These are phyloP conservation scores for Chrysanthemum makinoi DNA, from an alignment of 129 eudicot genomes.

Conservation along the genomic window DNA sequence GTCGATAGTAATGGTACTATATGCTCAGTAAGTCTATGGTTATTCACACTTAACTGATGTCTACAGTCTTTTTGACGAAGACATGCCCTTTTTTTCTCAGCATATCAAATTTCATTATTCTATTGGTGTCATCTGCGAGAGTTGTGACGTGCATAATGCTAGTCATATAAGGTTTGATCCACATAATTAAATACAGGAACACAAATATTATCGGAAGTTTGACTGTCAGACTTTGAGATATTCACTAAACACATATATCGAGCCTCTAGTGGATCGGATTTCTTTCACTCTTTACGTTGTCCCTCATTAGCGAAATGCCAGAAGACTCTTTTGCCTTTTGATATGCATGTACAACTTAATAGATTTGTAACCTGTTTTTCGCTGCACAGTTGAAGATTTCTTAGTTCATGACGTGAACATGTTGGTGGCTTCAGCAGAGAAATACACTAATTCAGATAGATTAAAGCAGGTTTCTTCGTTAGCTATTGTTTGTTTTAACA, in stretches of 20 bases:
- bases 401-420: constrained; percentile 55
- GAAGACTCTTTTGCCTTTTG: too few relatives aligned
- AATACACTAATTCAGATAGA: constrained; percentile 40
- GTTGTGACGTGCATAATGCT: too few relatives aligned
- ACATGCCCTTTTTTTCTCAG: too few relatives aligned
- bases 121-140: too few relatives aligned
- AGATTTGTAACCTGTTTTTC: neutral
- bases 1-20: neutral
- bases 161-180: too few relatives aligned
- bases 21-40: neutral
- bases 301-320: too few relatives aligned
- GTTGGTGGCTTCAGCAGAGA: constrained; percentile 51
- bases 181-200: too few relatives aligned
- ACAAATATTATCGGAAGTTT: too few relatives aligned
- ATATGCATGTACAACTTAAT: too few relatives aligned
- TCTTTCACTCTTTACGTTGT: too few relatives aligned
- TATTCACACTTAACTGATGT: neutral
- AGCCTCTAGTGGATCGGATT: too few relatives aligned
- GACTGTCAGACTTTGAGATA: neutral
- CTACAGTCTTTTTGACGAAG: neutral
- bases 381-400: constrained; percentile 71
- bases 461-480: constrained; percentile 52
- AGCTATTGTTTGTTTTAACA: neutral
- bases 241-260: neutral
- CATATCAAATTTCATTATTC: too few relatives aligned